Evolutionary conservation across 2,329 filamentous ascomycete genomes (phyloP).

Genomic region (Colletotrichum musicola): DNA sequence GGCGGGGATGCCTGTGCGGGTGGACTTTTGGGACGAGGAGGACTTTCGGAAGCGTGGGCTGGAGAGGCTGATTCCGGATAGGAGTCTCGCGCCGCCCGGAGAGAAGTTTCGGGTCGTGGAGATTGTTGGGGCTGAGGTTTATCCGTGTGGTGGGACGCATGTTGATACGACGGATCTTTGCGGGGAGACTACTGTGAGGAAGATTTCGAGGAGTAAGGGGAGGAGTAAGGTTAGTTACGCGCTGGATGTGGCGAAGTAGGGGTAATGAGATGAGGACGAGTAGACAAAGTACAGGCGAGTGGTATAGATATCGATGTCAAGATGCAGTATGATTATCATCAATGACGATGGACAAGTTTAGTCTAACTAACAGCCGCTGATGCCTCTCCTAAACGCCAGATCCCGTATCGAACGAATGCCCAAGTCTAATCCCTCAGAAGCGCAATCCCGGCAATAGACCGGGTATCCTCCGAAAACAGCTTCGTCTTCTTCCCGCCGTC

Average conservation of each 20-base stretch:
- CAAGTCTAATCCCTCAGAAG: background rate
- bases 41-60: slow-evolving; percentile 68
- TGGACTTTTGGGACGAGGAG: slow-evolving; percentile 76
- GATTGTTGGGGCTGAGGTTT: slow-evolving; percentile 76
- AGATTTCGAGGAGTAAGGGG: slow-evolving; percentile 75
- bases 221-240: slow-evolving; percentile 68
- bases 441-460: slow-evolving; percentile 17
- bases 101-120: slow-evolving; percentile 76
- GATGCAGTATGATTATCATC: background rate
- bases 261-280: too few species aligned
- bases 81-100: slow-evolving; percentile 56
- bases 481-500: slow-evolving; percentile 47
- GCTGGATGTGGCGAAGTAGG: slow-evolving; percentile 17
- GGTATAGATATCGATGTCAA: background rate
- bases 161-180: slow-evolving; percentile 70
- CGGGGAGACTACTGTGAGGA: slow-evolving; percentile 73
- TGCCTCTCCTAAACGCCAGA: background rate
- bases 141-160: slow-evolving; percentile 83
- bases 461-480: slow-evolving; percentile 41
- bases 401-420: accelerated
- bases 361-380: background rate
- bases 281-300: background rate
- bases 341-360: background rate
- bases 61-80: slow-evolving; percentile 67
- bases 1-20: slow-evolving; percentile 68